Evolutionary conservation across 1,284 basidiomycete genomes (phyloP), one percentile per base, ranked within the genome.

Genomic region (Flammula alnicola): DNA sequence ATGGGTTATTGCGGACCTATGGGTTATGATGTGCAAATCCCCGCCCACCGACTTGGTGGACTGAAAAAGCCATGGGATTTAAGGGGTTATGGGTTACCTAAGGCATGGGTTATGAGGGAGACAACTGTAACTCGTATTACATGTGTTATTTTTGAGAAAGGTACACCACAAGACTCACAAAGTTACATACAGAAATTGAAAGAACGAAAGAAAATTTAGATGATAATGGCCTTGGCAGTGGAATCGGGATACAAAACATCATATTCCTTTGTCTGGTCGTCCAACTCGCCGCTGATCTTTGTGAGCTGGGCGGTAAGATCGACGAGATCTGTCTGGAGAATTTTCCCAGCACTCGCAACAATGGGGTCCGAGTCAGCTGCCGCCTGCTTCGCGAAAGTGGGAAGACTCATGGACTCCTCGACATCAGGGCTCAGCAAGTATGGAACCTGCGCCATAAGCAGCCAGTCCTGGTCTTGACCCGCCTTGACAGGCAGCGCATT

Each of bases 361-460:
- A 47, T 38, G n/a, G 51, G n/a, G 26, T 26, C 16, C 14, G 5
- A 10, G 40, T 42, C 40, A n/a, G 26, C 40, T 14, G 35, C 44
- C 30, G n/a, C 43, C 49, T 33, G 43, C 31, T 25, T 32, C 5
- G 43, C 43, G n/a, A 44, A 33, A 23, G 47, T 62, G 47, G 19
- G 55, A 55, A 14, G 41, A 31, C 26, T 42, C 16, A 42, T 31
- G 26, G 40, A 31, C 26, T 42, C 40, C n/a, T 55, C 37, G 2
- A 60, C 60, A 27, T 54, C 51, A 17, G 56, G 54, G n/a, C 55
- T 59, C 19, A 64, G 44, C 37, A 64, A 33, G 33, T 62, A 64
- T 11, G 61, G 61, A 11, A 64, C 47, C 23, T 63, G 61, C 1
- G 58, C 56, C 56, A 58, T 57, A 36, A 61, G 23, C 26, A 64